Base-by-base conservation (phyloP, 2,329 filamentous ascomycete species). In the Penicillium hesseltinei region DNA sequence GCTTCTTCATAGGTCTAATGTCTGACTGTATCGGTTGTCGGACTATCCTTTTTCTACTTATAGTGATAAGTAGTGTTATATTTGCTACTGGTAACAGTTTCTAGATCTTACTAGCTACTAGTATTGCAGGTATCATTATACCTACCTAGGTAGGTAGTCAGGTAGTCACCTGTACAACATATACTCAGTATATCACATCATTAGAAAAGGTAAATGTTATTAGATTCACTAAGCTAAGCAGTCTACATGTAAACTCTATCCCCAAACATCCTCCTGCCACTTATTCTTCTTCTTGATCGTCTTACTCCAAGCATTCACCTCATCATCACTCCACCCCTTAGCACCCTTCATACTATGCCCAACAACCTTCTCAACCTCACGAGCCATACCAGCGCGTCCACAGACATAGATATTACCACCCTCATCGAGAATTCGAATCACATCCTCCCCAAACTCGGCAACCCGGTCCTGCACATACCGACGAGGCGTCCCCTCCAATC, bases 221-320 rank as follows among this genome's bases (percentile, higher is more conserved):
- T 42, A 29, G n/a, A 19, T 44, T 44, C 15, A 27, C 42, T 44
- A 44, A 4, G 2, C 51, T 33, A 13, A 33, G 2, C 11, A 33
- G 31, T 15, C 11, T 15, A 13, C 11, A 33, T 33, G 31, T 15
- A 33, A 33, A 33, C 11, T 0, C 11, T 42, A 50, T 15, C 60
- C 60, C 81, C 80, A 83, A 43, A 83, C 80, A 73, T 83, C 80
- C 62, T 82, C 80, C 62, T 78, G 77, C 80, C 80, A 83, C 65
- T 80, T 81, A n/a, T 75, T 77, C 29, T 73, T 73, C 63, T 75
- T 79, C 74, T 81, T 82, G 39, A 81, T 66, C 17, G 68, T 72
- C 60, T 80, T 79, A 25, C 70, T 75, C 80, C 80, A 83, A 50
- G 72, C 70, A 53, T 77, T 77, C 15, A 76, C 71, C 44, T 78